phyloP scores from a whole-genome alignment of 1,284 basidiomycete species.

The Sutorius eximius region DNA sequence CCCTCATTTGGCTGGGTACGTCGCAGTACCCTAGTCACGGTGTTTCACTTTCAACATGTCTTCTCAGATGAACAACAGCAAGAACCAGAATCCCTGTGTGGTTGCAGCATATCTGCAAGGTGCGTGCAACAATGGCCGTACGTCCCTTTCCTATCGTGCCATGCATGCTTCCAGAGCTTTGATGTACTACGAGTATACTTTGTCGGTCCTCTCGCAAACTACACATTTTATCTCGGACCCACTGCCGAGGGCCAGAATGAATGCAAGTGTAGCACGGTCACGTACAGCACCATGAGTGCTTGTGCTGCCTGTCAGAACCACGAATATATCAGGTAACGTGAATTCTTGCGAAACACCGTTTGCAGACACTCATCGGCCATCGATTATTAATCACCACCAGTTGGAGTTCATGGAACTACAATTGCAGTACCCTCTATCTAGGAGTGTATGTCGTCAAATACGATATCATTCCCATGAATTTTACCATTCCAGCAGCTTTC shows the following conservation, averaged over 20 bases:
- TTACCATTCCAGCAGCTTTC: conserved; percentile 19
- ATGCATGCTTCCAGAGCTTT: background rate
- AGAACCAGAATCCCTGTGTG: conserved; percentile 36
- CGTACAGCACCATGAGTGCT: conserved; percentile 34
- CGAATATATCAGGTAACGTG: conserved; percentile 17
- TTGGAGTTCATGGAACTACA: conserved; percentile 30
- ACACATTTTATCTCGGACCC: conserved; percentile 26
- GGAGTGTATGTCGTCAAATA: conserved; percentile 15
- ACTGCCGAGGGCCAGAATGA: background rate
- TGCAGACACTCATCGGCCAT: background rate
- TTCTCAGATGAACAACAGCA: conserved; percentile 35
- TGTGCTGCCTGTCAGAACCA: conserved; percentile 35
- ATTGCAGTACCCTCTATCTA: conserved; percentile 21
- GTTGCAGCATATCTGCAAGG: conserved; percentile 34
- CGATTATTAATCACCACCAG: conserved; percentile 15
- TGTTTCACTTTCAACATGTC: background rate
- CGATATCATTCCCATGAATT: background rate
- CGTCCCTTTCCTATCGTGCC: conserved; percentile 6
- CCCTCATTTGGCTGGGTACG: conserved; percentile 28
- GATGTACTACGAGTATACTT: conserved; percentile 20
- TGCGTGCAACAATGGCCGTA: conserved; percentile 33
- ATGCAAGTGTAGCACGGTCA: conserved; percentile 16
- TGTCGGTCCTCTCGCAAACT: conserved; percentile 12
- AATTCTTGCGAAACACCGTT: background rate
- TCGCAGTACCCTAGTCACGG: background rate